Conservation (phyloP, 345 rosid species). For the Cardamine occulta region DNA sequence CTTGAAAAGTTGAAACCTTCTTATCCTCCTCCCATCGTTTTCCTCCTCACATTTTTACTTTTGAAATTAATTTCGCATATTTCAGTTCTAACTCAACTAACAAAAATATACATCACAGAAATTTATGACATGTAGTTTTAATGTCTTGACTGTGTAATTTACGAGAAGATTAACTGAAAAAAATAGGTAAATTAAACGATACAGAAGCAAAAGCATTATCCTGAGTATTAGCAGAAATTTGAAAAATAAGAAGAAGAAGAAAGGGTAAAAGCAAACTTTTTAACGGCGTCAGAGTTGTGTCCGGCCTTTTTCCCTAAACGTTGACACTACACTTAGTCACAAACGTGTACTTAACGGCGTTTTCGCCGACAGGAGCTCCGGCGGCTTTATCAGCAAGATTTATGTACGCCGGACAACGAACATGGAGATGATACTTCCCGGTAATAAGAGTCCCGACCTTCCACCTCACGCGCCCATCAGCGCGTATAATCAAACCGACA, state of each 20-base stretch:
- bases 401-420: conserved; percentile 59
- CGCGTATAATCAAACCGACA: conserved; percentile 54
- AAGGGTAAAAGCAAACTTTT: conserved; percentile 9
- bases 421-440: conserved; percentile 65
- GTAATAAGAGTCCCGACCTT: conserved; percentile 66
- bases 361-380: conserved; percentile 56
- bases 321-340: conserved; percentile 62
- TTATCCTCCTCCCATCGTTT: conserved; percentile 27
- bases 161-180: conserved; percentile 8
- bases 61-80: neutral
- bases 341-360: conserved; percentile 73
- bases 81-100: neutral
- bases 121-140: neutral
- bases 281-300: conserved; percentile 17
- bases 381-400: conserved; percentile 49
- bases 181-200: neutral
- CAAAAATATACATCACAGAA: neutral
- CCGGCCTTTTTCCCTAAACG: conserved; percentile 40
- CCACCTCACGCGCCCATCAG: conserved; percentile 84
- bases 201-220: conserved; percentile 19
- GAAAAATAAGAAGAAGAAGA: neutral
- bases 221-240: neutral
- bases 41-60: conserved; percentile 32
- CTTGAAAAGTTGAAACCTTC: neutral
- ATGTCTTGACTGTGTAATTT: neutral